Conservation (phyloP, 306 rosid species). For the Acacia crassicarpa region DNA sequence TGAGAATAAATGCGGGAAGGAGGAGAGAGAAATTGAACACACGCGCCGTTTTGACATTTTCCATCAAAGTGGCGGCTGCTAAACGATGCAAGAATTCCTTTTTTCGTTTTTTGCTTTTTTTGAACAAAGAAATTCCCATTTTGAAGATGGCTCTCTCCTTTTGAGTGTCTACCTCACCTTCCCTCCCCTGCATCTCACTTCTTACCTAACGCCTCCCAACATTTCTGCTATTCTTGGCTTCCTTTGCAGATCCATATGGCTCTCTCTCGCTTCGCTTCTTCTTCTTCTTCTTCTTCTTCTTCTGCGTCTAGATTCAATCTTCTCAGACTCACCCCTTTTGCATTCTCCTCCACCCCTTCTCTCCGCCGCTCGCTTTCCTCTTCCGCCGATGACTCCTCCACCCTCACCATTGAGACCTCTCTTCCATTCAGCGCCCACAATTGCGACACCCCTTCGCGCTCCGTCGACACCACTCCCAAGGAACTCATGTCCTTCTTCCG, state of each 20-base stretch:
- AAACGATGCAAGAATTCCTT: background rate
- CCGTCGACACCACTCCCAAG: conserved; percentile 59
- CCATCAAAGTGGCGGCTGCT: background rate
- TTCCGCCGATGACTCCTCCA: conserved; percentile 37
- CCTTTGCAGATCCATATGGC: conserved; percentile 55
- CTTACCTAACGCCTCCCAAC: background rate
- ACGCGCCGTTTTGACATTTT: background rate
- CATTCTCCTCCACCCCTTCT: conserved; percentile 29
- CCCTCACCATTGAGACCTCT: conserved; percentile 71
- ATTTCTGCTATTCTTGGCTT: background rate
- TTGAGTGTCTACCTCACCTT: background rate
- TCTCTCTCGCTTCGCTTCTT: conserved; percentile 50
- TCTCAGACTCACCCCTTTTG: conserved; percentile 50
- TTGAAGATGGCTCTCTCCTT: background rate
- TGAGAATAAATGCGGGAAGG: background rate
- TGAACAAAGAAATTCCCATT: background rate
- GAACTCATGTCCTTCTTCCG: conserved; percentile 72
- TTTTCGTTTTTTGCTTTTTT: background rate
- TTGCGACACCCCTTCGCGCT: conserved; percentile 72
- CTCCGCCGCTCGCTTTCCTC: conserved; percentile 57
- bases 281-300: conserved; percentile 47
- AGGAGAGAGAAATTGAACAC: background rate
- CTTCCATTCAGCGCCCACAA: conserved; percentile 77
- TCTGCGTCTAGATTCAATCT: conserved; percentile 44
- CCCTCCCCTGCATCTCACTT: background rate